Evolutionary conservation across 2,329 filamentous ascomycete genomes (phyloP).

Genomic region (Aspergillus japonicus): DNA sequence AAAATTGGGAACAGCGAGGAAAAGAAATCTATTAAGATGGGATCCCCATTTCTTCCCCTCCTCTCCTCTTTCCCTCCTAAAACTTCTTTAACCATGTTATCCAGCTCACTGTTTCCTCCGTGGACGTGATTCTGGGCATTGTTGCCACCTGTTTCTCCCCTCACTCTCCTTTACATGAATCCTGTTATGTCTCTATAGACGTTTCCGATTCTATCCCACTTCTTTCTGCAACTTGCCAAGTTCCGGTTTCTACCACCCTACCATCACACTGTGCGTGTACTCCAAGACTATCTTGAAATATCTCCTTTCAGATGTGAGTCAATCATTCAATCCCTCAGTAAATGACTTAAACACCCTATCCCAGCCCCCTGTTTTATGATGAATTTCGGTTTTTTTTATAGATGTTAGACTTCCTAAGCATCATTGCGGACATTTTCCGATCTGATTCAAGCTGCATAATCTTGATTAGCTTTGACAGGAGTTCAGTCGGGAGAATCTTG

Average conservation of each 20-base stretch:
- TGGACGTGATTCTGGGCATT: constrained; percentile 20
- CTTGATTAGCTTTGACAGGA: constrained; percentile 12
- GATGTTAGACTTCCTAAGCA: constrained; percentile 52
- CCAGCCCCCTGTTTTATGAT: constrained; percentile 32
- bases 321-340: constrained; percentile 18
- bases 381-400: constrained; percentile 44
- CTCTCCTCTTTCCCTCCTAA: constrained; percentile 19
- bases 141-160: constrained; percentile 10
- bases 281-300: constrained; percentile 5
- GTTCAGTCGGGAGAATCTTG: constrained; percentile 10
- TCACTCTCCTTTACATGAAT: constrained; percentile 8
- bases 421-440: constrained; percentile 43
- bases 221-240: constrained; percentile 9
- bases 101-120: constrained; percentile 22
- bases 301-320: constrained; percentile 20
- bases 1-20: constrained; percentile 2
- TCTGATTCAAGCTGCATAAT: constrained; percentile 25
- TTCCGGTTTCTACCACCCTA: constrained; percentile 15
- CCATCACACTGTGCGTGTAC: constrained; percentile 19
- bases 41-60: constrained; percentile 8
- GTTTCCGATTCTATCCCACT: constrained; percentile 12
- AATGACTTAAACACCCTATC: constrained; percentile 2
- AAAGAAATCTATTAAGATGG: constrained; percentile 9
- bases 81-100: constrained; percentile 27
- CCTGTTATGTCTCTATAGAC: constrained; percentile 23